Conservation (phyloP, 495 filamentous ascomycete genomes). For the Venustampulla echinocandica region DNA sequence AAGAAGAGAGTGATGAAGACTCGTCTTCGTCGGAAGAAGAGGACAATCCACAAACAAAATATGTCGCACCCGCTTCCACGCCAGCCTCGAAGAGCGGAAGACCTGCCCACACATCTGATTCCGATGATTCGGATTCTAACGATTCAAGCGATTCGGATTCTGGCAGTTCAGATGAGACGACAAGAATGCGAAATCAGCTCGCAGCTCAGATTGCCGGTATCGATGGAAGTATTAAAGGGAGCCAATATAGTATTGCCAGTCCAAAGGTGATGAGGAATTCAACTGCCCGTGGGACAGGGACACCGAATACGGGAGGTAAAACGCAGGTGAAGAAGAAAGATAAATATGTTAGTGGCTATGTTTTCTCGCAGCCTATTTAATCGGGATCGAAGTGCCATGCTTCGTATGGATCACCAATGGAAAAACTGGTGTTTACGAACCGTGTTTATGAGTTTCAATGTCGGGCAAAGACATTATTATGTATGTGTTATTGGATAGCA, state of each 20-base stretch:
- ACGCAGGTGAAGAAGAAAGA: constrained; percentile 8
- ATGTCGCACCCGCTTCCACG: not conserved
- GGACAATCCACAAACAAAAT: not conserved
- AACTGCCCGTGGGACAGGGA: no score
- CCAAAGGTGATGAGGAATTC: no score
- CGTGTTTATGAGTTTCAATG: no score
- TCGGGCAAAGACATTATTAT: no score
- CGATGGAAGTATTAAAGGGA: no score
- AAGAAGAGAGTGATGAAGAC: not conserved
- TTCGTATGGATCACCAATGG: no score
- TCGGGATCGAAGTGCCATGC: no score
- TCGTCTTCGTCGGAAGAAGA: not conserved
- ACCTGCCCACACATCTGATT: not conserved
- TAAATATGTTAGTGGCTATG: constrained; percentile 9
- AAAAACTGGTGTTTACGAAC: no score
- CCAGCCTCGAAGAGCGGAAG: not conserved
- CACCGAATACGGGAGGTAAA: no score
- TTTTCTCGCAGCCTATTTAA: constrained; percentile 5
- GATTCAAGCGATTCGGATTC: constrained; percentile 5
- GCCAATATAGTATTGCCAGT: no score
- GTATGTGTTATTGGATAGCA: no score
- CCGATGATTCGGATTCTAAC: not conserved
- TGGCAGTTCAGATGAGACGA: constrained; percentile 2
- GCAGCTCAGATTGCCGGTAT: constrained; percentile 7
- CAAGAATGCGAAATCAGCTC: constrained; percentile 3